Base-by-base conservation (phyloP, 2,329 filamentous ascomycete genomes). In the Monilinia aucupariae region DNA sequence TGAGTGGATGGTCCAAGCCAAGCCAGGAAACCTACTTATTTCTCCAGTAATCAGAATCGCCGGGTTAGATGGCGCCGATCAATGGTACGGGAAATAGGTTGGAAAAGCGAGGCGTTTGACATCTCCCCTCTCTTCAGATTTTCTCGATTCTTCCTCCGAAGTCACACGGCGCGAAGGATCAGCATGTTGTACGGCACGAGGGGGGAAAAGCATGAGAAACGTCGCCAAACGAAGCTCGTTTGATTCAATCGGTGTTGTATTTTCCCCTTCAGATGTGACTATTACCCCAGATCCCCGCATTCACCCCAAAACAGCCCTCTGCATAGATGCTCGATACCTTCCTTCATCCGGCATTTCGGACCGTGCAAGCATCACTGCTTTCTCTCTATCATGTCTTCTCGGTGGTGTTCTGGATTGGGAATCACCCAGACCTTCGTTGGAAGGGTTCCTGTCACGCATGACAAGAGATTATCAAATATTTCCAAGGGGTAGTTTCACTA, bases 321-420 rank as follows among this genome's bases (percentile, higher is more conserved):
- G n/a, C 30, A 45, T 20, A 27, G 12, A 58, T 32, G 12, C 43
- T 37, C 41, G 6, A 45, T 10, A 45, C n/a, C n/a, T 25, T 56
- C n/a, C n/a, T 25, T 56, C 43, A 34, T 43, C 54, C 27, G 54
- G 54, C n/a, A 47, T 34, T 58, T 58, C 54, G 54, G 54, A 58
- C 54, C 54, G 54, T 37, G n/a, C 15, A 58, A 47, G 41, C 41
- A 58, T 48, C 47, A 5, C 20, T 58, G 4, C 30, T 58, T 37
- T 37, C 13, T 47, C n/a, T 34, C 41, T 56, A 13, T 37, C 34
- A 5, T 15, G 15, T 47, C 25, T n/a, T 37, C 30, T 20, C 15
- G n/a, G 13, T 47, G 41, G 22, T 37, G 30, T 25, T 58, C 15
- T 32, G 45, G 53, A 56, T 25, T 56, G 27, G 27, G 22, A 56